These are phyloP conservation scores for Colletotrichum kahawae DNA, from an alignment of 2,329 filamentous ascomycete genomes.

Conservation along the genomic window DNA sequence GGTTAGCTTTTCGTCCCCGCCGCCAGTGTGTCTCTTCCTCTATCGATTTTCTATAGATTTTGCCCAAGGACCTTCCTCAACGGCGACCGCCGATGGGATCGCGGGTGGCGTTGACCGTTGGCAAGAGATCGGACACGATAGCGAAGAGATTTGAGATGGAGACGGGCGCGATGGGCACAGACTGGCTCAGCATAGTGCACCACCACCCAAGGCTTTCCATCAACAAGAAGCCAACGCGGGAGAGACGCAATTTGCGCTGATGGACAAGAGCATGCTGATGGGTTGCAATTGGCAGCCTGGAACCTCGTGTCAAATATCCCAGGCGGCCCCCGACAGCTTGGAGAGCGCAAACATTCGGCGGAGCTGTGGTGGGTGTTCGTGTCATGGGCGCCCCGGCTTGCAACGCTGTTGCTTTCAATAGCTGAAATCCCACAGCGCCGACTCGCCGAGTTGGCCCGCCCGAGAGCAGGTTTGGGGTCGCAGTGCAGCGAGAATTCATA, in stretches of 20 bases:
- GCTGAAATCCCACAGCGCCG: background rate
- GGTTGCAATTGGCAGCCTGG: background rate
- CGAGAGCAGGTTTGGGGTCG: background rate
- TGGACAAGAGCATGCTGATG: background rate
- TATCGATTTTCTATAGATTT: background rate
- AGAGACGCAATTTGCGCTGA: background rate
- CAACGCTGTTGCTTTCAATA: constrained; percentile 13
- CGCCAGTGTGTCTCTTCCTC: background rate
- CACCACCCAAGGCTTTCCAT: background rate
- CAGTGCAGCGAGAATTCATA: background rate
- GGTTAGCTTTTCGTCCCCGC: background rate
- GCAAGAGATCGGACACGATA: background rate
- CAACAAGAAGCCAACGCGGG: background rate
- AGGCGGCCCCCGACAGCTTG: background rate
- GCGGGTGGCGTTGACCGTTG: background rate
- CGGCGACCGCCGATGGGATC: background rate
- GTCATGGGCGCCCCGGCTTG: background rate
- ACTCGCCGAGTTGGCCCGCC: background rate
- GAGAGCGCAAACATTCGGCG: background rate
- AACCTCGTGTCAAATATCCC: background rate
- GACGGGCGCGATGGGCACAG: background rate
- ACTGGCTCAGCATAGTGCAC: background rate
- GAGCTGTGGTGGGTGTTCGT: background rate
- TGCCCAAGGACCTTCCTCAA: background rate
- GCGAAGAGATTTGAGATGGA: background rate